Conservation (phyloP, 2,329 filamentous ascomycete species). For the Cercospora sesami region DNA sequence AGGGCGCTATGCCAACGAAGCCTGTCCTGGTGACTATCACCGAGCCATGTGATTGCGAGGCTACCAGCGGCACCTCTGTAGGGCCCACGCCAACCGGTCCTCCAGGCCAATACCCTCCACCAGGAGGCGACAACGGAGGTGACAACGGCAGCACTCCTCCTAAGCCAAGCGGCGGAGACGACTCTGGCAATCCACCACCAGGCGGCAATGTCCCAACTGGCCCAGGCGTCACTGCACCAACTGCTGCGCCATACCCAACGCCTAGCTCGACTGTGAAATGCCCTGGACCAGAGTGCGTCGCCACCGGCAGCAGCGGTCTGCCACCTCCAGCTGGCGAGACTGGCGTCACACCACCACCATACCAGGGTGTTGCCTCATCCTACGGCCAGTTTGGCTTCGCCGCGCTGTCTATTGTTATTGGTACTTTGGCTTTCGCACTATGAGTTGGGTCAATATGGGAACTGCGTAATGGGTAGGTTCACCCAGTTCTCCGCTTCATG, state of each 20-base stretch:
- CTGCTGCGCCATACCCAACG: constrained; percentile 25
- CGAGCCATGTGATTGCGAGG: constrained; percentile 40
- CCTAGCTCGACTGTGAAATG: constrained; percentile 24
- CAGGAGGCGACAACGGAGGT: neutral
- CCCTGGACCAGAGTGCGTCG: constrained; percentile 32
- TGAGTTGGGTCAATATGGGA: constrained; percentile 11
- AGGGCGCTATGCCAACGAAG: constrained; percentile 23
- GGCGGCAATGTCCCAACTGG: constrained; percentile 15
- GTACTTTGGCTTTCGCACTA: constrained; percentile 29
- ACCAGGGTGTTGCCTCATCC: constrained; percentile 21
- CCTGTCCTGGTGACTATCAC: constrained; percentile 39
- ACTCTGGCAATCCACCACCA: constrained; percentile 3
- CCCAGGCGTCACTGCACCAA: constrained; percentile 15
- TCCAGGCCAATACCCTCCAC: constrained; percentile 9
- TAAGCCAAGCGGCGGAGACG: constrained; percentile 5
- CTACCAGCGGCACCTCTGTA: constrained; percentile 31
- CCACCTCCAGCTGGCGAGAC: constrained; percentile 19
- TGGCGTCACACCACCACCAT: constrained; percentile 20
- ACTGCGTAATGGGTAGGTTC: constrained; percentile 10
- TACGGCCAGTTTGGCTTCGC: constrained; percentile 20
- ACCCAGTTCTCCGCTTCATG: neutral
- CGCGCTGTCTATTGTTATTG: constrained; percentile 25
- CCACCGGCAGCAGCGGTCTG: constrained; percentile 26
- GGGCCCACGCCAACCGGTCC: constrained; percentile 23
- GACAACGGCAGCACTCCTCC: constrained; percentile 3